A percentile compares a stretch with the other conserved stretches of the same genome.
Evolutionary conservation across 148 eudicot genomes (phyloP).

Genomic region (Rhododendron griersonianum): DNA sequence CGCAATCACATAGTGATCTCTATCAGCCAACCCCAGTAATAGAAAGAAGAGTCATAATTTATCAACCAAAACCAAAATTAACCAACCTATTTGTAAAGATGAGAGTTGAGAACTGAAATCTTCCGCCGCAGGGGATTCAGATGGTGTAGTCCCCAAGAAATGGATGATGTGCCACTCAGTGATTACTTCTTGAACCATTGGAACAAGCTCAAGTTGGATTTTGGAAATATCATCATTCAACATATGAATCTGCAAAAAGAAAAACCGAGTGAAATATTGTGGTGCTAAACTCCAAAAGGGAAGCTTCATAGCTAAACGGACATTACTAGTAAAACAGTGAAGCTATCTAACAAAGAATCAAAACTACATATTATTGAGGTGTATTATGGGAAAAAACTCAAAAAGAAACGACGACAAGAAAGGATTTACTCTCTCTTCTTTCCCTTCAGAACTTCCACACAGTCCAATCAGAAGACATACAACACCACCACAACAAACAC

Average conservation of each 20-base stretch:
- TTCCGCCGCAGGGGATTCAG: slow-evolving; percentile 66
- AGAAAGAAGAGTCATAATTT: background rate
- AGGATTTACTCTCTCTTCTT: background rate
- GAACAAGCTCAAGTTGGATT: slow-evolving; percentile 80
- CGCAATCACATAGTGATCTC: background rate
- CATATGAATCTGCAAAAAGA: slow-evolving; percentile 60
- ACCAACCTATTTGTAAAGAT: slow-evolving; percentile 77
- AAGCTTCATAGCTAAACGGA: background rate
- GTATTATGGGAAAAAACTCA: background rate
- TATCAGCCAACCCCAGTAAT: background rate
- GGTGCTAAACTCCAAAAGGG: background rate
- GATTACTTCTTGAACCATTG: slow-evolving; percentile 75
- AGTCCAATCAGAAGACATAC: background rate
- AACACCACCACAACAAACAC: background rate
- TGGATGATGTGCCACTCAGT: slow-evolving; percentile 90
- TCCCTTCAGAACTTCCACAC: background rate
- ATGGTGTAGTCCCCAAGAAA: slow-evolving; percentile 70
- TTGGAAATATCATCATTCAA: slow-evolving; percentile 58
- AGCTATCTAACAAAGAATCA: background rate
- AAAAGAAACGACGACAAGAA: background rate
- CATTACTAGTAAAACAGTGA: background rate
- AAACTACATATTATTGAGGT: background rate
- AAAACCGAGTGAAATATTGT: background rate
- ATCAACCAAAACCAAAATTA: slow-evolving; percentile 10
- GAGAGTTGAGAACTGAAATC: slow-evolving; percentile 92